Percentiles rank a stretch among this genome's conserved stretches.
These are phyloP conservation scores for Mesembryanthemum crystallinum DNA, from an alignment of 148 eudicot species.

Conservation along the genomic window DNA sequence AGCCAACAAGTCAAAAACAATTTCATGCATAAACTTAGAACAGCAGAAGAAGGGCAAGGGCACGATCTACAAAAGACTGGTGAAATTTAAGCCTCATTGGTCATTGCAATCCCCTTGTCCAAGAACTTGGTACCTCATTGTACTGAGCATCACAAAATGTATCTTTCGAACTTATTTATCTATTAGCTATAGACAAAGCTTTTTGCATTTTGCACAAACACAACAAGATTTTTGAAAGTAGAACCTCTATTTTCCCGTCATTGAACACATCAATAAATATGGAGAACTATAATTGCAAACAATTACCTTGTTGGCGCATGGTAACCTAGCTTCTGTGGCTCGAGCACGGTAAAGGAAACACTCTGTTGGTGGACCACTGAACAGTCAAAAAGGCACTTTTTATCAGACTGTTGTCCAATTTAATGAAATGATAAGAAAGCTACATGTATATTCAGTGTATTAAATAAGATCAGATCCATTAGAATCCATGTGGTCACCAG, in stretches of 20 bases:
- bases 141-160: neutral
- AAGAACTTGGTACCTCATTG: too few relatives aligned
- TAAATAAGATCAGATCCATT: neutral
- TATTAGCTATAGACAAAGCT: slow-evolving; percentile 1
- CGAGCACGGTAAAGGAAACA: slow-evolving; percentile 87
- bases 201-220: neutral
- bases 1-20: too few relatives aligned
- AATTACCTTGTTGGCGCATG: slow-evolving; percentile 44
- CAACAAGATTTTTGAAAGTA: neutral
- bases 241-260: neutral
- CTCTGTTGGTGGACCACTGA: slow-evolving; percentile 96
- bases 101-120: too few relatives aligned
- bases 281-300: neutral
- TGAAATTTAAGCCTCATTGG: neutral
- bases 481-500: neutral
- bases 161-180: neutral
- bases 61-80: neutral
- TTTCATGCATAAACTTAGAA: too few relatives aligned
- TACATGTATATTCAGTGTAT: neutral
- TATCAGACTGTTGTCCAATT: neutral
- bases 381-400: slow-evolving; percentile 13
- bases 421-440: neutral
- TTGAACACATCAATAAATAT: neutral
- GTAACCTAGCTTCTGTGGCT: slow-evolving; percentile 63
- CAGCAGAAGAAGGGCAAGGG: too few relatives aligned